Evolutionary conservation across 352 stramenopile genomes (phyloP).

Genomic region (Thalassiosira livingstoniorum): DNA sequence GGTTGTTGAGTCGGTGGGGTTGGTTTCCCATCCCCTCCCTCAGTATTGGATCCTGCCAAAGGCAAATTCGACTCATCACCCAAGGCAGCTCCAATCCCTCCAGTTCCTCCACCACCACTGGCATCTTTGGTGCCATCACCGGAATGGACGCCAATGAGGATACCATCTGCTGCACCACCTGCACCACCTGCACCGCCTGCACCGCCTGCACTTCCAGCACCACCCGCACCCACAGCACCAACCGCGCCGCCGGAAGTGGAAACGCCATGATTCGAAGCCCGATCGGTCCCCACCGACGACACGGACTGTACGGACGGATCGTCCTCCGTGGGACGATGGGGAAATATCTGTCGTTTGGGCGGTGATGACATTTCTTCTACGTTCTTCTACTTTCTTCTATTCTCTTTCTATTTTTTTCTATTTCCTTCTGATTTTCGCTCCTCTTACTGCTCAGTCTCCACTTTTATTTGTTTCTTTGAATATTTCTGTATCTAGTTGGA

Average conservation of each 20-base stretch:
- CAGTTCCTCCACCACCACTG: background rate
- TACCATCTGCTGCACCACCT: background rate
- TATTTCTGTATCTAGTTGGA: too few relatives aligned
- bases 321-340: too few relatives aligned
- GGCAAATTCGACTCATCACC: slow-evolving; percentile 20
- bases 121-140: background rate
- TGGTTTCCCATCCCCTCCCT: background rate
- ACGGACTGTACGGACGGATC: slow-evolving; percentile 16
- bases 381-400: too few relatives aligned
- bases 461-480: too few relatives aligned
- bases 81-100: background rate
- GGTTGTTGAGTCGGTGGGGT: background rate
- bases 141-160: background rate
- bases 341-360: too few relatives aligned
- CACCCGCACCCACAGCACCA: background rate
- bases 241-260: background rate
- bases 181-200: background rate
- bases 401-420: too few relatives aligned
- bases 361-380: too few relatives aligned
- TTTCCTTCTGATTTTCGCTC: too few relatives aligned
- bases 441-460: too few relatives aligned
- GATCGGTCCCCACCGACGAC: slow-evolving; percentile 48
- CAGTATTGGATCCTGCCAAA: slow-evolving; percentile 7
- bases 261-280: slow-evolving; percentile 43
- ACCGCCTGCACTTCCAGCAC: background rate